phyloP scores from a whole-genome alignment of 345 rosid genomes.

The Schrenkiella parvula region DNA sequence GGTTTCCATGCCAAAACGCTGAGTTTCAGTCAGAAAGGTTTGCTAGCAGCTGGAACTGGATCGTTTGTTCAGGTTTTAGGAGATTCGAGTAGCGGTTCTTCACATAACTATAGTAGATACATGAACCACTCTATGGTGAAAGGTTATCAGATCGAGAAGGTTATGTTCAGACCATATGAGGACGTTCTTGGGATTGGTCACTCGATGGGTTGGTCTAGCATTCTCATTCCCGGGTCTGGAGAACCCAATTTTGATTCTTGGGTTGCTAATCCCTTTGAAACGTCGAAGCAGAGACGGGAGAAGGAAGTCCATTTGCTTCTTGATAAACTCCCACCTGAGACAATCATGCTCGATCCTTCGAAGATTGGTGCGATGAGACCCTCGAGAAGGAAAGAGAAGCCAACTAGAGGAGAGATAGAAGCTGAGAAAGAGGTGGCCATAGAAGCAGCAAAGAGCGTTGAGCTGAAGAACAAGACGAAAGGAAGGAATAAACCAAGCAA shows the following conservation, averaged over 20 bases:
- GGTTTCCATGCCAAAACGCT: constrained; percentile 57
- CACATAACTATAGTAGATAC: constrained; percentile 57
- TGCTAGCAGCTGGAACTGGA: constrained; percentile 77
- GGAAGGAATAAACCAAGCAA: constrained; percentile 82
- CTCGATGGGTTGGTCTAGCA: constrained; percentile 91
- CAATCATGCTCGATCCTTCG: constrained; percentile 84
- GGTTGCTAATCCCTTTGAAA: constrained; percentile 91
- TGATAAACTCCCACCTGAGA: constrained; percentile 91
- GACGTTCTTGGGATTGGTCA: constrained; percentile 85
- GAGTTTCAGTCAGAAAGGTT: constrained; percentile 88
- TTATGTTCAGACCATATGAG: constrained; percentile 79
- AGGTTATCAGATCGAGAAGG: constrained; percentile 73
- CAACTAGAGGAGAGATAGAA: constrained; percentile 48
- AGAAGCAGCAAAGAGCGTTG: constrained; percentile 45
- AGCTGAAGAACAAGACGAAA: constrained; percentile 70
- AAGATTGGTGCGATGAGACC: constrained; percentile 71
- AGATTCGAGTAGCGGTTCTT: constrained; percentile 40
- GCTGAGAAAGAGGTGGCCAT: constrained; percentile 66
- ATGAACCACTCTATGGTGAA: constrained; percentile 70
- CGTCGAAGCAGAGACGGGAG: constrained; percentile 79
- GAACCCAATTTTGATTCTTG: constrained; percentile 91
- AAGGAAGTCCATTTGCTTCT: constrained; percentile 78
- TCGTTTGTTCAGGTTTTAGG: constrained; percentile 54
- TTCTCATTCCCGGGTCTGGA: constrained; percentile 85
- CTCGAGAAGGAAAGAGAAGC: constrained; percentile 54